phyloP scores from a whole-genome alignment of 768 basidiomycete genomes.

The Rhizopogon vulgaris region DNA sequence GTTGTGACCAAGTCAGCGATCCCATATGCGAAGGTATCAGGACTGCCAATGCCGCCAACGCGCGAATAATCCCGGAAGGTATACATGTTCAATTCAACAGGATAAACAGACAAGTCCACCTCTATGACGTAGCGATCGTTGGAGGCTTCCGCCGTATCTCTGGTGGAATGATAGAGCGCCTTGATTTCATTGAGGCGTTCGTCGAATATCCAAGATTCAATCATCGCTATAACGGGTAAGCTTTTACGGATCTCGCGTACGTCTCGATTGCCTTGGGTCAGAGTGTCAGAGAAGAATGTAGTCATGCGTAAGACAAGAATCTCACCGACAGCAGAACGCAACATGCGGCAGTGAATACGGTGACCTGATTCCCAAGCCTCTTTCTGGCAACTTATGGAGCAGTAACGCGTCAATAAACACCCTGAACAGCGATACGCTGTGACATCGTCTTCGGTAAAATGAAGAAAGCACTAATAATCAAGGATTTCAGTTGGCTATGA shows the following conservation, averaged over 20 bases:
- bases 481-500: background rate
- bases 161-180: background rate
- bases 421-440: background rate
- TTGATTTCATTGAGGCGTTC: background rate
- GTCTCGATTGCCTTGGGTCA: background rate
- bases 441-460: background rate
- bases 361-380: background rate
- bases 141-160: background rate
- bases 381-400: background rate
- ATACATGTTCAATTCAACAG: background rate
- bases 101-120: background rate
- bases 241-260: conserved; percentile 1
- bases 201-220: conserved; percentile 1
- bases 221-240: background rate
- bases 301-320: background rate
- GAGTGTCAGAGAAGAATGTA: background rate
- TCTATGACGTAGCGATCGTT: background rate
- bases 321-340: background rate
- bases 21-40: background rate
- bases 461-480: background rate
- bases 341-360: background rate
- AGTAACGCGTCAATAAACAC: background rate
- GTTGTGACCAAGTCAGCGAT: background rate
- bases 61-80: background rate
- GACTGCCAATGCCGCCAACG: background rate